These are phyloP conservation scores for Croton laevigatus DNA, from an alignment of 441 rosid species.

Conservation along the genomic window DNA sequence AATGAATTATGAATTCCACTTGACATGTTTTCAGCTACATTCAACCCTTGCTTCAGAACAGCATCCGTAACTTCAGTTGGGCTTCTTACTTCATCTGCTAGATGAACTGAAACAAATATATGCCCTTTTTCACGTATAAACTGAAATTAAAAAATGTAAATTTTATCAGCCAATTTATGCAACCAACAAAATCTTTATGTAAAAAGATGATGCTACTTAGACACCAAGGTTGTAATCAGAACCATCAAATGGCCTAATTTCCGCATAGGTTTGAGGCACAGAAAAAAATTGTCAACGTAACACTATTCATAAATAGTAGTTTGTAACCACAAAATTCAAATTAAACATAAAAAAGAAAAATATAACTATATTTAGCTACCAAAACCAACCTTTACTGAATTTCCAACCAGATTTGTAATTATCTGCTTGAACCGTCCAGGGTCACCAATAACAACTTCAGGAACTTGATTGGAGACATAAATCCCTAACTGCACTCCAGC, in stretches of 20 bases:
- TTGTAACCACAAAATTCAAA: background rate
- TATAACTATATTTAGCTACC: background rate
- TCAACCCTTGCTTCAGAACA: slow-evolving; percentile 53
- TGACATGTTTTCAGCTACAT: slow-evolving; percentile 38
- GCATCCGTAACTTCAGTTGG: slow-evolving; percentile 42
- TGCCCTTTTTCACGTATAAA: slow-evolving; percentile 83
- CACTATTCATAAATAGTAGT: background rate
- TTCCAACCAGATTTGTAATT: slow-evolving; percentile 90
- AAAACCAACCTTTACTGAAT: slow-evolving; percentile 80
- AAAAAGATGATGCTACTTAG: background rate
- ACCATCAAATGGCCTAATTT: background rate
- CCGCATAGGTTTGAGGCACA: background rate
- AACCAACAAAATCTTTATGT: slow-evolving; percentile 11
- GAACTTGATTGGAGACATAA: slow-evolving; percentile 77
- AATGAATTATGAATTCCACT: slow-evolving; percentile 46
- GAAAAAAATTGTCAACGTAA: background rate
- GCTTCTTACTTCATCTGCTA: slow-evolving; percentile 61
- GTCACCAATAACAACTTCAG: slow-evolving; percentile 82
- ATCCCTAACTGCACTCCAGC: slow-evolving; percentile 67
- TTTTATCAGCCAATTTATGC: slow-evolving; percentile 15
- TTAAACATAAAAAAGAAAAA: background rate
- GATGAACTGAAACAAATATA: slow-evolving; percentile 83
- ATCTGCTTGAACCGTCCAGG: slow-evolving; percentile 88
- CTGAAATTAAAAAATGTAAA: slow-evolving; percentile 41
- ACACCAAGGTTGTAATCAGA: background rate